Percentiles rank a stretch among this genome's conserved stretches.
Evolutionary conservation across 2,329 filamentous ascomycete genomes (phyloP).

Genomic region (Dothistroma pini): DNA sequence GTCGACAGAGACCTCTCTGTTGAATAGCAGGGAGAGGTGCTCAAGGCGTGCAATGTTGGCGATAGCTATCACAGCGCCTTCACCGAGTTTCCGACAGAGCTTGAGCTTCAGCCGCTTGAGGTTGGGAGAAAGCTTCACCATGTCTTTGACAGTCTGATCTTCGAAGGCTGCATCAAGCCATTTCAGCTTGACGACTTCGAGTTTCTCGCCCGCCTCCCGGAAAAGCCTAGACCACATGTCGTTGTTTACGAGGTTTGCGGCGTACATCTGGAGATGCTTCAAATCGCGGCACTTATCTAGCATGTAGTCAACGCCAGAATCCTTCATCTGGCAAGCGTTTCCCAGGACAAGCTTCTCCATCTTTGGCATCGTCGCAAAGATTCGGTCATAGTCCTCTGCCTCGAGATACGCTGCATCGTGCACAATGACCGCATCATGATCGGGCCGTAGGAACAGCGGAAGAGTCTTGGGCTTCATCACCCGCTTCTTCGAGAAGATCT

Average conservation of each 20-base stretch:
- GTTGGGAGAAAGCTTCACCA: slow-evolving; percentile 63
- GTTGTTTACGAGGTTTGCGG: slow-evolving; percentile 78
- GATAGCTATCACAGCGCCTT: slow-evolving; percentile 63
- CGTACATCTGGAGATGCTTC: slow-evolving; percentile 73
- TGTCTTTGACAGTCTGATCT: slow-evolving; percentile 61
- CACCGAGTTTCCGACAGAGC: slow-evolving; percentile 71
- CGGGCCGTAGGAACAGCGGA: slow-evolving; percentile 50
- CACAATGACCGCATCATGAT: slow-evolving; percentile 55
- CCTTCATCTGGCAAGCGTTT: slow-evolving; percentile 89
- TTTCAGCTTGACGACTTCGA: slow-evolving; percentile 72
- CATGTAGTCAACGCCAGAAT: slow-evolving; percentile 76
- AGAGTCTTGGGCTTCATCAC: slow-evolving; percentile 52
- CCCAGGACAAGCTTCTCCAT: slow-evolving; percentile 70
- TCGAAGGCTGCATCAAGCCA: slow-evolving; percentile 80
- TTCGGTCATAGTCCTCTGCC: slow-evolving; percentile 71
- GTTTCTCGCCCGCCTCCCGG: slow-evolving; percentile 57
- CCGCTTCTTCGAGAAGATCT: slow-evolving; percentile 62
- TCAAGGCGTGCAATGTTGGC: slow-evolving; percentile 59
- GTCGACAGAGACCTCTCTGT: slow-evolving; percentile 54
- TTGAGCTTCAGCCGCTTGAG: slow-evolving; percentile 74
- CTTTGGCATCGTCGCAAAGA: slow-evolving; percentile 70
- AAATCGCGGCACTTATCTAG: slow-evolving; percentile 66
- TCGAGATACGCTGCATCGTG: slow-evolving; percentile 65
- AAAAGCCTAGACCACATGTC: slow-evolving; percentile 71
- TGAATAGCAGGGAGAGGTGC: slow-evolving; percentile 70